A percentile compares a stretch with the other conserved stretches of the same genome.
Evolutionary conservation across 2,329 filamentous ascomycete genomes (phyloP).

Genomic region (Didymosphaeria variabile): DNA sequence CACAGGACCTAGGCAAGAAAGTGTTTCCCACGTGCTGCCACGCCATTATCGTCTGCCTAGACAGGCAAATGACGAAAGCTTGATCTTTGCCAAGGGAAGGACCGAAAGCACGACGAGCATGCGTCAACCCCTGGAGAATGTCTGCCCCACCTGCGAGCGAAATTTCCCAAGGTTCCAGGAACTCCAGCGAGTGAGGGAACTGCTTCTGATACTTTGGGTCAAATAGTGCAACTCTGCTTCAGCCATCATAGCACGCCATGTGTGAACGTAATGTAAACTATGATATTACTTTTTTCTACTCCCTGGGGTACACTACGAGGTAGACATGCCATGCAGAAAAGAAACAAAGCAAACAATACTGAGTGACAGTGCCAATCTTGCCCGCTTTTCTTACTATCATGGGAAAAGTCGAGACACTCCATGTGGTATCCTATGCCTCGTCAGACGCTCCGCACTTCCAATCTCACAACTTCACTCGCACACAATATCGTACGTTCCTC

Average conservation of each 20-base stretch:
- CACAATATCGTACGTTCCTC: conserved; percentile 10
- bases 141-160: neutral
- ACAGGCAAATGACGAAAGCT: neutral
- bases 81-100: neutral
- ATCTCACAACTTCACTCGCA: conserved; percentile 3
- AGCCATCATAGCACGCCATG: neutral
- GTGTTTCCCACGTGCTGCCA: neutral
- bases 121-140: neutral
- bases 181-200: neutral
- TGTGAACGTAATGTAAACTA: neutral
- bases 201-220: no score
- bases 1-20: neutral
- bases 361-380: neutral
- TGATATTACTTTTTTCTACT: neutral
- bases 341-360: neutral
- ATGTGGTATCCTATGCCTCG: neutral
- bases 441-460: neutral
- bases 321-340: neutral
- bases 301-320: neutral
- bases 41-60: neutral
- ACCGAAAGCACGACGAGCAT: neutral
- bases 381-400: neutral
- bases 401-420: neutral
- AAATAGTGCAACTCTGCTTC: neutral
- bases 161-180: no score